Evolutionary conservation across 2,329 filamentous ascomycete genomes (phyloP).

Genomic region (Talaromyces marneffei): DNA sequence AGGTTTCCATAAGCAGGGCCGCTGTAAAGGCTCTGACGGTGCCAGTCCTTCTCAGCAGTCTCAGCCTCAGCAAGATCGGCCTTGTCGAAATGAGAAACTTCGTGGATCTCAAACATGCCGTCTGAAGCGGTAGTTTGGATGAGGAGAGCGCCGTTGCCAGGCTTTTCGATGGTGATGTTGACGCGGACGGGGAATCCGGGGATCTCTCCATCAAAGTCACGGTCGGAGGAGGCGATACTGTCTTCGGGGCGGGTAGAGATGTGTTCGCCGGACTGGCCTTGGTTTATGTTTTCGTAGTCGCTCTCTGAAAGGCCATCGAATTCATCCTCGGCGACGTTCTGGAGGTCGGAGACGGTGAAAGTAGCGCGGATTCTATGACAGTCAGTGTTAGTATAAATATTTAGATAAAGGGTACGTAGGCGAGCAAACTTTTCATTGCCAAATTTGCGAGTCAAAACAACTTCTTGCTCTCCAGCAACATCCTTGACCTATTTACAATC

Average conservation of each 20-base stretch:
- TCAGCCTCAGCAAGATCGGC: conserved; percentile 69
- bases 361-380: conserved; percentile 63
- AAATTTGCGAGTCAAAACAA: conserved; percentile 74
- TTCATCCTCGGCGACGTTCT: conserved; percentile 58
- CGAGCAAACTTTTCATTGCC: conserved; percentile 75
- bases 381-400: conserved; percentile 8
- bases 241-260: conserved; percentile 50
- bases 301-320: conserved; percentile 54
- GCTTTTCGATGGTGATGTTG: conserved; percentile 83
- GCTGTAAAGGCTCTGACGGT: conserved; percentile 72
- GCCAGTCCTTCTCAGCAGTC: conserved; percentile 70
- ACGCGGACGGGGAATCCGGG: conserved; percentile 72
- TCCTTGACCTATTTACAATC: conserved; percentile 59
- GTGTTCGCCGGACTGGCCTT: conserved; percentile 47
- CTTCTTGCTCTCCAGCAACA: conserved; percentile 76
- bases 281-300: conserved; percentile 54
- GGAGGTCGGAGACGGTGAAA: conserved; percentile 79
- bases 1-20: conserved; percentile 91
- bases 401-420: too few species aligned
- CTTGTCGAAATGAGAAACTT: conserved; percentile 81
- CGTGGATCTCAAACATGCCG: conserved; percentile 79
- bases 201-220: conserved; percentile 52
- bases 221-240: conserved; percentile 51
- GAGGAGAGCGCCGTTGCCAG: conserved; percentile 74
- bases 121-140: conserved; percentile 84